A percentile compares a stretch with the other conserved stretches of the same genome.
Conservation (phyloP, 73 alveolate species). For the Blepharisma japonicum region DNA sequence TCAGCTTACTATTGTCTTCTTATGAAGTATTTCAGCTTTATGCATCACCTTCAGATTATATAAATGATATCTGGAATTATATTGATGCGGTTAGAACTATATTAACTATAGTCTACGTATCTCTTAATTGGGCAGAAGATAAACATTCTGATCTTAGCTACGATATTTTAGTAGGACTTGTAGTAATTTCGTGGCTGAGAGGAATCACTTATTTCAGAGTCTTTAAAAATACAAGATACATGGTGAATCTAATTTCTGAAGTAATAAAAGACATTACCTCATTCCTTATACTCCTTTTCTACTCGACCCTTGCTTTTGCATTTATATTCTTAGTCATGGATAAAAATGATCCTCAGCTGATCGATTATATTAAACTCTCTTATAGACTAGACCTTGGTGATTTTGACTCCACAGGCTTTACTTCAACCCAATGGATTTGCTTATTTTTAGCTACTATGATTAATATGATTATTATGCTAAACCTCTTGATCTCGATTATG, state of each 20-base stretch:
- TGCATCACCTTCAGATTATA: background rate
- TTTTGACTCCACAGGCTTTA: background rate
- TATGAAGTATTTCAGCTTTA: background rate
- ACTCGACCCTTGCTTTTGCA: conserved; percentile 30
- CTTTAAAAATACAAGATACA: conserved; percentile 14
- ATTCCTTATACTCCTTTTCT: background rate
- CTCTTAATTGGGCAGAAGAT: too few species aligned
- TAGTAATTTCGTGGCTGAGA: conserved; percentile 22
- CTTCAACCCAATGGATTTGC: background rate
- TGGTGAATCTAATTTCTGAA: conserved; percentile 4
- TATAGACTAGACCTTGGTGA: conserved; percentile 24
- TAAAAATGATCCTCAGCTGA: background rate
- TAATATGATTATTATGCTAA: background rate
- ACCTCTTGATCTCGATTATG: conserved; percentile 11
- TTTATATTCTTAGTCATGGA: conserved; percentile 8
- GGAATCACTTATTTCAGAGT: conserved; percentile 29
- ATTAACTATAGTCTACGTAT: too few species aligned
- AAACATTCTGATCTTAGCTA: too few species aligned
- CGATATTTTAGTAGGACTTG: background rate
- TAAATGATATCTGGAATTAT: background rate
- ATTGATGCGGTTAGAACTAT: background rate
- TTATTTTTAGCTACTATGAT: conserved; percentile 11
- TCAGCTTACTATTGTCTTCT: background rate
- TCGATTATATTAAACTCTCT: background rate
- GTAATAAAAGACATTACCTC: conserved; percentile 25